Evolutionary conservation across 768 basidiomycete genomes (phyloP).

Genomic region (Cystobasidiopsis lactophilus): DNA sequence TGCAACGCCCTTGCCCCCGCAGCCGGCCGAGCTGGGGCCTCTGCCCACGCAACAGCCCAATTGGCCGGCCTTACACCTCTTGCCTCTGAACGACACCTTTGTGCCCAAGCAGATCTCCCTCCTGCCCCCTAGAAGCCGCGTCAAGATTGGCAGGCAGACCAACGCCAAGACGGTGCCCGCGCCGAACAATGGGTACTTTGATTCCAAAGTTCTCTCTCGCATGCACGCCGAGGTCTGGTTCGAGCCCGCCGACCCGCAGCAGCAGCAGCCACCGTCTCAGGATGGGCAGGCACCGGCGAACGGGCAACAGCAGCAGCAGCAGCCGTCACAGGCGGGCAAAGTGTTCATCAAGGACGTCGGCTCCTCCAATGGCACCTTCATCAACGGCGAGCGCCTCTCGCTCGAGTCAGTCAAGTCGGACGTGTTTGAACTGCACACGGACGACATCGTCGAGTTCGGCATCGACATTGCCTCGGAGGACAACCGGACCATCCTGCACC

Average conservation of each 20-base stretch:
- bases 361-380: constrained; percentile 93
- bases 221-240: constrained; percentile 98
- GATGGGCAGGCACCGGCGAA: background rate
- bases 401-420: constrained; percentile 75
- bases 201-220: constrained; percentile 77
- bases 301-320: background rate
- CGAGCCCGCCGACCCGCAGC: constrained; percentile 27
- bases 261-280: too few relatives aligned
- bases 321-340: too few relatives aligned
- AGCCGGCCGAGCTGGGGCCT: too few relatives aligned
- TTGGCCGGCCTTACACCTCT: constrained; percentile 37
- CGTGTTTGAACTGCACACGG: constrained; percentile 77
- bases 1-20: too few relatives aligned
- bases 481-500: constrained; percentile 91
- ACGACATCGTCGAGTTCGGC: constrained; percentile 95
- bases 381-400: constrained; percentile 81
- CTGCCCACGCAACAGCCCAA: constrained; percentile 2
- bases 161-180: constrained; percentile 78
- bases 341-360: constrained; percentile 98
- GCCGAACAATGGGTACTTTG: constrained; percentile 89
- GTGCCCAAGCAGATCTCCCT: constrained; percentile 84
- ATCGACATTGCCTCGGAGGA: constrained; percentile 98
- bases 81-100: constrained; percentile 86
- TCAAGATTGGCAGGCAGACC: constrained; percentile 72
- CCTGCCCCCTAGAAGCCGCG: constrained; percentile 29